Evolutionary conservation across 208 protist species (phyloP), one percentile per base, ranked within the genome.

Genomic region (Crithidia sp.): DNA sequence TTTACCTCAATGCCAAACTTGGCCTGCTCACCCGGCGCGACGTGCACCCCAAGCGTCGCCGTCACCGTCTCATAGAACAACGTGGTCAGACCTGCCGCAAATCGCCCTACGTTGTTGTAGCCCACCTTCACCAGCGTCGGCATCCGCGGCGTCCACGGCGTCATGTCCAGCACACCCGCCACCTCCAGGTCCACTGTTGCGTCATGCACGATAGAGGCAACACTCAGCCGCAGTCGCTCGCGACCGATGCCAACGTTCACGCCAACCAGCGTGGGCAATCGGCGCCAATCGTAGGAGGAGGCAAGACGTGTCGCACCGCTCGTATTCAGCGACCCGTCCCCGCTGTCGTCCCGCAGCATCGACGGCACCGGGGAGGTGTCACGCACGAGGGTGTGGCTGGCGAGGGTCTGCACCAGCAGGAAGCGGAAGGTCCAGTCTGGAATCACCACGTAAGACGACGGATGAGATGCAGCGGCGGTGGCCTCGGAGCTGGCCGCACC

Each of bases 1-100:
- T 78, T 80, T 1, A 92, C 81, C 52, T 95, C 87, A 36, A 95
- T 62, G 40, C 90, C 90, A 73, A 93, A 95, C 47, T 82, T 84
- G 17, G 80, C 71, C 14, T 80, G 79, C 59, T 87, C 81, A 10
- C 77, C 83, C 10, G 68, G 84, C 53, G 69, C 66, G 39, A 71
- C 62, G 72, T 95, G 87, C 44, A 90, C 74, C 28, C 90, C 90
- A 6, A 95, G 80, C 8, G 86, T 93, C 10, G 90, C 61, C 5
- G 71, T 77, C 4, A 92, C 53, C 10, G 70, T 85, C 13, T 84
- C 76, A 67, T 88, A 82, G 40, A 95, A 81, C 59, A 90, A 77
- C 66, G 87, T 89, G 13, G 84, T 82, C n/a, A 95, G 81, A 50
- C 85, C 84, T 5, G 85, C 54, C 0, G 85, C 87, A 14, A 91